Evolutionary conservation across 2,329 filamentous ascomycete genomes (phyloP), one percentile per base, ranked within the genome.

Genomic region (Bimuria novae-zelandiae): DNA sequence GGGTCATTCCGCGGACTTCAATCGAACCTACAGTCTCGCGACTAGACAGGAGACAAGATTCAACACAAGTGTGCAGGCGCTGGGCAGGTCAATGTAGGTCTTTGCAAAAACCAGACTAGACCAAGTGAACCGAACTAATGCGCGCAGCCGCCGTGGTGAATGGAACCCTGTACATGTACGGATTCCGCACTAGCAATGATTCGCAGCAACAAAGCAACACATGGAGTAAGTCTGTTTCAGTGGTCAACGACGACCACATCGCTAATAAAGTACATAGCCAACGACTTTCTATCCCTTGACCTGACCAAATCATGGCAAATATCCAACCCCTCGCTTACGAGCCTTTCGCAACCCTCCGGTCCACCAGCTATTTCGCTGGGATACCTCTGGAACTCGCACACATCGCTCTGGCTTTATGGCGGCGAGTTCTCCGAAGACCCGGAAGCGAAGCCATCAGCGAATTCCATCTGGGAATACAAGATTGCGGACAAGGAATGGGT

Each of bases 121-220:
- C 4, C 22, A 10, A 12, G 21, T 8, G 7, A 19, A n/a, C 17
- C 40, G 64, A 16, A 17, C 52, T 51, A 22, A 58, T 58, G 4
- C 16, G 44, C 16, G 7, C 21, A 83, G 84, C 79, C 55, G 84
- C 89, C 3, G 69, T 89, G 30, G 79, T 92, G 14, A 91, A 91
- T 59, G 89, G 88, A 12, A 92, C 88, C 0, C 67, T 92, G 3
- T 92, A 90, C 68, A 82, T 90, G 49, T 92, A 90, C 61, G 89
- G 89, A 30, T 89, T 89, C 22, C 81, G 88, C 60, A 81, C 84
- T 12, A 88, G 80, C 44, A 82, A 78, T 1, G 71, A 79, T 14
- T 70, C 79, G 12, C 79, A 80, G 30, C 88, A 92, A 63, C 80
- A 75, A 1, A 73, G 76, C 5, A 76, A 90, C 64, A 87, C 84